Conservation (phyloP, 2,329 filamentous ascomycete genomes). For the Cordyceps farinosa region DNA sequence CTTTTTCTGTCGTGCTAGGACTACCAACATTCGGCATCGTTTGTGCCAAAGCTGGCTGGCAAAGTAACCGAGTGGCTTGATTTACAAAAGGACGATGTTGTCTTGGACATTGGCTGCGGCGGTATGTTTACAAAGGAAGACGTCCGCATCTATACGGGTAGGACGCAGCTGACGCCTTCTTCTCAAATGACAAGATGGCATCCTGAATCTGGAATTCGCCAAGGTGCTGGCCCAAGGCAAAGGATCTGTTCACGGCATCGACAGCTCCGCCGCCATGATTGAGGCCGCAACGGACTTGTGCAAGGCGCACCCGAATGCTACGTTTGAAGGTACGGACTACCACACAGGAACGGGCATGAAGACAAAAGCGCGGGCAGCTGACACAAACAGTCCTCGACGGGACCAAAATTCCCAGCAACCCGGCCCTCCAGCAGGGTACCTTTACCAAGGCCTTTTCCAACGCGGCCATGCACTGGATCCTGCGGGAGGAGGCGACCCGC, state of each 20-base stretch:
- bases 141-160: background rate
- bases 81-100: constrained; percentile 52
- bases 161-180: background rate
- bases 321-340: constrained; percentile 39
- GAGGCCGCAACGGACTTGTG: constrained; percentile 44
- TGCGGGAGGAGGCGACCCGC: constrained; percentile 44
- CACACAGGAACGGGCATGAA: background rate
- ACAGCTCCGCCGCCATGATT: constrained; percentile 59
- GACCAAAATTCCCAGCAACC: constrained; percentile 34
- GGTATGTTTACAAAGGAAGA: constrained; percentile 36
- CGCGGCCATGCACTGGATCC: constrained; percentile 65
- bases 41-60: constrained; percentile 59
- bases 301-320: constrained; percentile 35
- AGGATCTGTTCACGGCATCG: constrained; percentile 53
- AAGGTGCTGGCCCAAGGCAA: constrained; percentile 42
- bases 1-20: constrained; percentile 35
- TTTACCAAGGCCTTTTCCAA: constrained; percentile 63
- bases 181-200: constrained; percentile 44
- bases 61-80: constrained; percentile 58
- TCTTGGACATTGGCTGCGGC: constrained; percentile 63
- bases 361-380: background rate
- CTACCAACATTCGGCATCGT: constrained; percentile 59
- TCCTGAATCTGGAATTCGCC: constrained; percentile 54
- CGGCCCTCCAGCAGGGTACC: constrained; percentile 33
- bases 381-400: constrained; percentile 43